phyloP scores from a whole-genome alignment of 768 basidiomycete species.

The Dictyophora rubrovolvata region DNA sequence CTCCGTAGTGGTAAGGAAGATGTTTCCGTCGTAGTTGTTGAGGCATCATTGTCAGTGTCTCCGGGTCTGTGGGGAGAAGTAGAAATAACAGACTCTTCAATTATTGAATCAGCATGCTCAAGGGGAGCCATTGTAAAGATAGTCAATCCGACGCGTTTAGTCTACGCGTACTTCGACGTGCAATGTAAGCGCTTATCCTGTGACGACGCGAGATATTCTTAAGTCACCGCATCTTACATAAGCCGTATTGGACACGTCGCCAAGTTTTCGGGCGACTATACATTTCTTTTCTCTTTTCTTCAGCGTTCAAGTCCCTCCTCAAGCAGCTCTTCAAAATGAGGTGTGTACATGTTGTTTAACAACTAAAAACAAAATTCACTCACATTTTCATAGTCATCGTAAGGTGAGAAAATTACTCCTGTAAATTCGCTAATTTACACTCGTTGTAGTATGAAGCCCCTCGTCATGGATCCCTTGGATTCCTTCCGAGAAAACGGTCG shows the following conservation, averaged over 20 bases:
- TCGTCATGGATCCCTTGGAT: slow-evolving; percentile 95
- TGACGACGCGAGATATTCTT: slow-evolving; percentile 6
- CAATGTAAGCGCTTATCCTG: background rate
- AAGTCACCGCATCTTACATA: background rate
- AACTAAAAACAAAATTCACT: background rate
- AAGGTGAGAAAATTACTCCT: slow-evolving; percentile 42
- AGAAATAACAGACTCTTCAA: slow-evolving; percentile 5
- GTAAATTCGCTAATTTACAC: slow-evolving; percentile 18
- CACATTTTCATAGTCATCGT: slow-evolving; percentile 54
- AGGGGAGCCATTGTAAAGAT: background rate
- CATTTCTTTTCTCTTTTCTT: background rate
- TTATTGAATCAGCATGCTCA: background rate
- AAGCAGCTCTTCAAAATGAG: slow-evolving; percentile 5
- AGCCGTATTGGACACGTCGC: background rate
- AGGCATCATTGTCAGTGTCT: background rate
- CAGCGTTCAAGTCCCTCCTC: background rate
- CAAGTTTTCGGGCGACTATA: slow-evolving; percentile 6
- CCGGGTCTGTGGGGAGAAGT: background rate
- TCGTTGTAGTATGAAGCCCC: slow-evolving; percentile 84
- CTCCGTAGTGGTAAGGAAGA: background rate
- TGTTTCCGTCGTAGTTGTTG: background rate
- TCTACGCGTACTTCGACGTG: background rate
- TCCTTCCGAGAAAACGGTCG: slow-evolving; percentile 92
- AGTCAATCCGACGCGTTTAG: background rate
- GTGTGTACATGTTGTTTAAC: background rate